Evolutionary conservation across 345 rosid genomes (phyloP).

Genomic region (Sonneratia alba): DNA sequence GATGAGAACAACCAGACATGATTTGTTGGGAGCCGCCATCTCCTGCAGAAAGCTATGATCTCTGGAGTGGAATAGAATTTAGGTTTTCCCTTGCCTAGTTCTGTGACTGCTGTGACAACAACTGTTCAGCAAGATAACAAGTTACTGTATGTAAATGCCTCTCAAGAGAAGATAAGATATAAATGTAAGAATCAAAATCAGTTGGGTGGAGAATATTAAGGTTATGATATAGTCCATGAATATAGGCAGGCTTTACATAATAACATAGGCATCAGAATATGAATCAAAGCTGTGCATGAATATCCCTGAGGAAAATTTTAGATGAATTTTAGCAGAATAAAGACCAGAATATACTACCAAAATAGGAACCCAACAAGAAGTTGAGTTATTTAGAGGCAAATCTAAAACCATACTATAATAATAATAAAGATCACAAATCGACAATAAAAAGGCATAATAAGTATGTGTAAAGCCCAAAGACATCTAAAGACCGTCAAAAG

Average conservation of each 20-base stretch:
- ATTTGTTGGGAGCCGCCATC: constrained; percentile 89
- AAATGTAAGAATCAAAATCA: not conserved
- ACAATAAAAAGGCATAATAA: not conserved
- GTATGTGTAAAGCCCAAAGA: not conserved
- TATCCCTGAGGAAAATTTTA: not conserved
- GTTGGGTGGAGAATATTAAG: not conserved
- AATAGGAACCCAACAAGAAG: not conserved
- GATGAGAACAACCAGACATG: constrained; percentile 90
- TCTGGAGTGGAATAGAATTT: constrained; percentile 91
- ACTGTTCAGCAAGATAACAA: constrained; percentile 33
- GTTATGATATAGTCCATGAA: not conserved
- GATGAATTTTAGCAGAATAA: not conserved
- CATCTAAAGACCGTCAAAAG: constrained; percentile 7
- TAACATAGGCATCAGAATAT: not conserved
- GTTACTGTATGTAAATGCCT: not conserved
- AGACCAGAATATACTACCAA: not conserved
- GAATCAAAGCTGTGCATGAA: not conserved
- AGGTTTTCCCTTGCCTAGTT: constrained; percentile 82
- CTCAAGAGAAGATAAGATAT: not conserved
- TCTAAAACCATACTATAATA: not conserved
- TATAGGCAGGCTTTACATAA: not conserved
- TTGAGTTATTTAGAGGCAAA: not conserved
- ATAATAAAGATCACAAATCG: not conserved
- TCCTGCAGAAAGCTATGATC: constrained; percentile 73
- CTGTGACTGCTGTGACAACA: constrained; percentile 94